Percentiles rank a stretch among this genome's conserved stretches.
phyloP scores from a whole-genome alignment of 1,284 basidiomycete genomes.

The Macrocystidia cucumis region DNA sequence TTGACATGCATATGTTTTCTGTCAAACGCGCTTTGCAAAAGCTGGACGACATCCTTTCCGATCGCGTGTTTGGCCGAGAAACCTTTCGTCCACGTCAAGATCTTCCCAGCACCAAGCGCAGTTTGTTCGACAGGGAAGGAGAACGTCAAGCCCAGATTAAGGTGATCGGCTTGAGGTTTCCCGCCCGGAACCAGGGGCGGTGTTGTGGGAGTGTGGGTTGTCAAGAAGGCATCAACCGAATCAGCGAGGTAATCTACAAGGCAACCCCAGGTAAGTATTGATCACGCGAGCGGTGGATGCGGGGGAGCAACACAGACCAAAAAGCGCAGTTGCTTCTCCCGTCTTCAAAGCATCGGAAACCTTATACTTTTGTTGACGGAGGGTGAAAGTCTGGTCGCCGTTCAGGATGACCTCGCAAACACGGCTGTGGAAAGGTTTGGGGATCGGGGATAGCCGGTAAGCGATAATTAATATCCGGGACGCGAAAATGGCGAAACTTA shows the following conservation, averaged over 20 bases:
- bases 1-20: conserved; percentile 90
- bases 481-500: conserved; percentile 37
- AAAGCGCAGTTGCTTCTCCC: conserved; percentile 76
- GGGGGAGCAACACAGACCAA: conserved; percentile 55
- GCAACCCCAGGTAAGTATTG: too few species aligned
- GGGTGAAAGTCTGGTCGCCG: conserved; percentile 82
- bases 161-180: conserved; percentile 23
- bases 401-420: conserved; percentile 91
- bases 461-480: too few species aligned
- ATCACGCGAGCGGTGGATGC: too few species aligned
- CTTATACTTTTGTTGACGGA: conserved; percentile 92
- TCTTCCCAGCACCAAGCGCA: conserved; percentile 82
- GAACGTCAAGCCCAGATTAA: conserved; percentile 91
- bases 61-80: conserved; percentile 88
- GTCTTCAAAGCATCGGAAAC: conserved; percentile 88
- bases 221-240: conserved; percentile 92
- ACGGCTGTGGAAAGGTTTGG: conserved; percentile 50
- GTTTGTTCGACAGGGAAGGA: conserved; percentile 98
- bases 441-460: too few species aligned
- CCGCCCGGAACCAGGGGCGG: conserved; percentile 15
- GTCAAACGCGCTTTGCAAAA: conserved; percentile 92
- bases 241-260: conserved; percentile 88
- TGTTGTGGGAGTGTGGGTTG: conserved; percentile 34
- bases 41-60: conserved; percentile 86
- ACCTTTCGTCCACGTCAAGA: conserved; percentile 97